Base-by-base conservation (phyloP, 2,329 filamentous ascomycete species). In the Diaporthe helianthi region DNA sequence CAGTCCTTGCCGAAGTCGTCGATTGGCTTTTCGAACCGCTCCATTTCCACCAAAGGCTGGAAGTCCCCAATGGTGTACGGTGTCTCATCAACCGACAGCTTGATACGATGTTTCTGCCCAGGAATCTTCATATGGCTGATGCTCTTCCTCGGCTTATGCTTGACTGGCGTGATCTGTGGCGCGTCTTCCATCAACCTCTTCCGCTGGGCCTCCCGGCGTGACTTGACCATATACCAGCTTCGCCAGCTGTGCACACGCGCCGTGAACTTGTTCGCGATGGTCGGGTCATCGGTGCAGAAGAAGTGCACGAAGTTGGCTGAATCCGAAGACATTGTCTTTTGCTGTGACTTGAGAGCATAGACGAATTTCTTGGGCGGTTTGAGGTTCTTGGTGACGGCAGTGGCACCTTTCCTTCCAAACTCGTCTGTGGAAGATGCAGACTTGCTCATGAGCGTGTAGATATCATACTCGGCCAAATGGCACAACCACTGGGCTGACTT, bases 301-400 rank as follows among this genome's bases (percentile, higher is more conserved):
- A 95, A 97, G 76, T 98, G 95, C 3, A 97, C 92, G 76, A 93
- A 98, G 74, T 95, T 95, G 64, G 92, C 90, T 3, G 90, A 92
- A 66, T 91, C 90, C 66, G 93, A 82, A 76, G 98, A 98, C 75
- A 97, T 90, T 0, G 91, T 91, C 79, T 95, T 97, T 76, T 97
- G 91, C 81, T 97, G 94, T 74, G 93, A 97, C 80, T 97, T 98
- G 74, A 98, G 86, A 0, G 93, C 94, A 75, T 92, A 95, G 80
- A 93, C 97, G 73, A 90, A 86, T 76, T 90, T 92, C 79, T 96
- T 97, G 0, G 95, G 95, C 0, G 94, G 91, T 75, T 91, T 94
- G 65, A 98, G 85, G 72, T 88, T 86, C 75, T 91, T 92, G n/a
- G 49, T 29, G 13, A 64, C 31, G 44, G 31, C 58, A 17, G 26